Evolutionary conservation across 495 filamentous ascomycete genomes (phyloP).

Genomic region (Hypoxylon fuscum): DNA sequence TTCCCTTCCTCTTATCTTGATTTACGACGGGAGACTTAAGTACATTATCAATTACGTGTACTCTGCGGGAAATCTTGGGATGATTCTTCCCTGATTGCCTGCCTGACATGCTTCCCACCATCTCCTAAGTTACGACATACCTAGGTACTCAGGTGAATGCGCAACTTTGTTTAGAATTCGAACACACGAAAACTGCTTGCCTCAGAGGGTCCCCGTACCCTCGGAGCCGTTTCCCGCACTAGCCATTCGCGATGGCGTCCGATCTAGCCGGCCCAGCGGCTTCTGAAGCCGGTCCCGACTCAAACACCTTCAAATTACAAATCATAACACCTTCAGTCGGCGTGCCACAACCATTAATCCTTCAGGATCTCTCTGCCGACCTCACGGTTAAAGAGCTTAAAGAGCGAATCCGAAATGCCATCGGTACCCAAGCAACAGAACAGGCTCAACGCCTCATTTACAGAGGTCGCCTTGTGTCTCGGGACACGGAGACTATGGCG

Average conservation of each 20-base stretch:
- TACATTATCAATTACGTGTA: slow-evolving; percentile 30
- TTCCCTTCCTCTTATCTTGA: neutral
- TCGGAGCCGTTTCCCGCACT: slow-evolving; percentile 4
- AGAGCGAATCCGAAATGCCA: slow-evolving; percentile 62
- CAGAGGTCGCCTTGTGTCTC: slow-evolving; percentile 65
- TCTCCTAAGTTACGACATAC: slow-evolving; percentile 14
- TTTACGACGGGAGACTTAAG: too few relatives aligned
- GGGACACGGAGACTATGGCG: slow-evolving; percentile 63
- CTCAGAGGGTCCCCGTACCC: neutral
- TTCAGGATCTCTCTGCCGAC: slow-evolving; percentile 60
- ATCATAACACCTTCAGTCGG: slow-evolving; percentile 71
- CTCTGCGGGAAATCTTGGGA: slow-evolving; percentile 24
- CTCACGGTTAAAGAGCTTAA: slow-evolving; percentile 70
- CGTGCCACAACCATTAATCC: slow-evolving; percentile 61
- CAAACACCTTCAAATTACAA: slow-evolving; percentile 62
- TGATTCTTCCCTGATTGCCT: slow-evolving; percentile 7
- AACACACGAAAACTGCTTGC: neutral
- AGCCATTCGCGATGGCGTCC: slow-evolving; percentile 35
- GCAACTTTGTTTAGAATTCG: slow-evolving; percentile 15
- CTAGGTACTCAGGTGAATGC: slow-evolving; percentile 13
- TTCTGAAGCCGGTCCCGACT: slow-evolving; percentile 21
- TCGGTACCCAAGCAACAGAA: slow-evolving; percentile 63
- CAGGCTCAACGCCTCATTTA: slow-evolving; percentile 72
- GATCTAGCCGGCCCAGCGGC: slow-evolving; percentile 29
- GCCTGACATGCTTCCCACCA: slow-evolving; percentile 34